Evolutionary conservation across 2,329 filamentous ascomycete genomes (phyloP), one percentile per base, ranked within the genome.

Genomic region (Fusarium musae): DNA sequence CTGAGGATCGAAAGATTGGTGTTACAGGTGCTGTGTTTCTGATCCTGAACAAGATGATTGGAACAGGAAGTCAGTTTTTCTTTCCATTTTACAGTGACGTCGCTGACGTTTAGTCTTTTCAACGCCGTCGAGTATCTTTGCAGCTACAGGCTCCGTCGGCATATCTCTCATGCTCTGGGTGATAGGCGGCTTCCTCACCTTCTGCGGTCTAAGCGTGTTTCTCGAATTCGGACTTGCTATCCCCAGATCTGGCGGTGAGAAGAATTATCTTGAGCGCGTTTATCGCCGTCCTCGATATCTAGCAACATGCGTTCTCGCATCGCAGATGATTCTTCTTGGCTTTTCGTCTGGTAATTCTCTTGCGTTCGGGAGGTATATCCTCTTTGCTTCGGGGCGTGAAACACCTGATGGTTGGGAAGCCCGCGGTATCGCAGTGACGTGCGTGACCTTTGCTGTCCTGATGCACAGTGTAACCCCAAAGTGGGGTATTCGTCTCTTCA

Each of bases 261-360:
- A 92, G 83, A 90, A 91, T 78, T 92, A 92, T 76, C 87, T 92
- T 19, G 90, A 92, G 75, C 84, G 87, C n/a, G 87, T 89, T 21
- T 91, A 90, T 80, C 84, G 85, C 5, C 85, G 83, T 28, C 90
- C 90, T 1, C 86, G 85, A 63, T 90, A 90, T 78, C 79, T 92
- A 2, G 86, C 89, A 2, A 90, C 88, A 0, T 89, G 87, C 69
- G 85, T 91, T 4, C 83, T 91, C 39, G 88, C 89, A 6, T 82
- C 88, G 3, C 89, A 91, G 78, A 90, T 90, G 87, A 84, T 91
- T 50, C 82, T 91, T 2, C 85, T 91, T 3, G 89, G 89, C 1
- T 91, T 90, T 77, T 90, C 89, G 0, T 87, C 88, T 1, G 87
- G 85, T 1, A 91, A 91, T 77, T 84, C 87, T 1, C 83, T 90